Evolutionary conservation across 768 basidiomycete genomes (phyloP).

Genomic region (Russula foetens): DNA sequence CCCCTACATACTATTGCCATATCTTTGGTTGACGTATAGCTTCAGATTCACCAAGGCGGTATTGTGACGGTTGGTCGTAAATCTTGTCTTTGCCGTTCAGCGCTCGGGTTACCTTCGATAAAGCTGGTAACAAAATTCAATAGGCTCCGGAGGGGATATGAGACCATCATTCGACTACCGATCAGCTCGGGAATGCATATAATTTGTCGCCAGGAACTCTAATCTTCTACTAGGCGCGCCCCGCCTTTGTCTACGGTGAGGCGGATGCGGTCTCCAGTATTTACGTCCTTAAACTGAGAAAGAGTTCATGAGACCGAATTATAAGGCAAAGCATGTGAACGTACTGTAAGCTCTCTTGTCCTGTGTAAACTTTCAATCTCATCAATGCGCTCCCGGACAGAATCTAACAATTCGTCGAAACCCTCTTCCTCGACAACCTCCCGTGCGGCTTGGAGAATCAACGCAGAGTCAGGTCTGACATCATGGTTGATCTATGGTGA

Average conservation of each 20-base stretch:
- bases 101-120: no score
- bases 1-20: no score
- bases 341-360: conserved; percentile 66
- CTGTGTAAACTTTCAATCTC: conserved; percentile 82
- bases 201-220: background rate
- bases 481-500: conserved; percentile 62
- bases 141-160: background rate
- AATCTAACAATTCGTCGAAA: conserved; percentile 70
- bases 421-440: conserved; percentile 65
- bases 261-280: conserved; percentile 33
- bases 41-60: no score
- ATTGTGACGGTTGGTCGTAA: no score
- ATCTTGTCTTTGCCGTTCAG: no score
- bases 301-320: conserved; percentile 1
- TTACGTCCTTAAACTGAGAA: conserved; percentile 37
- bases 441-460: conserved; percentile 64
- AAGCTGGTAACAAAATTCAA: background rate
- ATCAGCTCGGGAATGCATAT: background rate
- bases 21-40: no score
- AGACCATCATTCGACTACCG: background rate
- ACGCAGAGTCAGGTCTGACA: conserved; percentile 73
- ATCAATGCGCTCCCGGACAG: conserved; percentile 69
- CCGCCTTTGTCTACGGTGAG: conserved; percentile 55
- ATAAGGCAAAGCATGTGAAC: background rate
- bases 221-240: conserved; percentile 27